Evolutionary conservation across 2,329 filamentous ascomycete genomes (phyloP).

Genomic region (Colletotrichum sp.): DNA sequence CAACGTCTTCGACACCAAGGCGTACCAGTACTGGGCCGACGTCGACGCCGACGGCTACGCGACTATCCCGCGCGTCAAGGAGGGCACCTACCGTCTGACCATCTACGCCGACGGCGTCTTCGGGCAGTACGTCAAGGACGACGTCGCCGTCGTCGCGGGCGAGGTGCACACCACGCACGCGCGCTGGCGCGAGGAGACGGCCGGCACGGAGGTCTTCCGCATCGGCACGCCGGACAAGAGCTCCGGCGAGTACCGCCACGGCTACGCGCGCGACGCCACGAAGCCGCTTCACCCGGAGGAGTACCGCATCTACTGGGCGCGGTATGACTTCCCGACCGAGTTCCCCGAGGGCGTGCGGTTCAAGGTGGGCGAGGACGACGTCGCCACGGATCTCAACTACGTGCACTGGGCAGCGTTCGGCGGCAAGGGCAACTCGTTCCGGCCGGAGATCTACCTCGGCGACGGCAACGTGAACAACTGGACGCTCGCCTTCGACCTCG

Average conservation of each 20-base stretch:
- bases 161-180: constrained; percentile 41
- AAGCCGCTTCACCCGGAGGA: constrained; percentile 54
- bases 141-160: constrained; percentile 43
- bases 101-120: constrained; percentile 68
- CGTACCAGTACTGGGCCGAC: constrained; percentile 63
- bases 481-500: constrained; percentile 54
- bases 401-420: constrained; percentile 68
- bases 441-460: constrained; percentile 41
- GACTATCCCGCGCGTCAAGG: constrained; percentile 54
- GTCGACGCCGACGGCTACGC: constrained; percentile 48
- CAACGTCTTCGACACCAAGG: constrained; percentile 51
- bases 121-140: constrained; percentile 62
- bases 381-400: constrained; percentile 58
- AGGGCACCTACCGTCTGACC: constrained; percentile 65
- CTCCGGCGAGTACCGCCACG: constrained; percentile 63
- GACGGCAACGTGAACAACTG: constrained; percentile 57
- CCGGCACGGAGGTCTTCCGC: constrained; percentile 65
- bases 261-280: constrained; percentile 47
- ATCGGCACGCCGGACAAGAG: constrained; percentile 66
- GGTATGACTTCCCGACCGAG: constrained; percentile 60
- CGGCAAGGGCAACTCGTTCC: constrained; percentile 49
- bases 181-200: constrained; percentile 58
- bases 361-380: constrained; percentile 53
- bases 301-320: constrained; percentile 63
- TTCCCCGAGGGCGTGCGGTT: constrained; percentile 62